Evolutionary conservation across 225 moss, liverwort and hornwort species (phyloP).

Genomic region (Marchantia polymorpha): DNA sequence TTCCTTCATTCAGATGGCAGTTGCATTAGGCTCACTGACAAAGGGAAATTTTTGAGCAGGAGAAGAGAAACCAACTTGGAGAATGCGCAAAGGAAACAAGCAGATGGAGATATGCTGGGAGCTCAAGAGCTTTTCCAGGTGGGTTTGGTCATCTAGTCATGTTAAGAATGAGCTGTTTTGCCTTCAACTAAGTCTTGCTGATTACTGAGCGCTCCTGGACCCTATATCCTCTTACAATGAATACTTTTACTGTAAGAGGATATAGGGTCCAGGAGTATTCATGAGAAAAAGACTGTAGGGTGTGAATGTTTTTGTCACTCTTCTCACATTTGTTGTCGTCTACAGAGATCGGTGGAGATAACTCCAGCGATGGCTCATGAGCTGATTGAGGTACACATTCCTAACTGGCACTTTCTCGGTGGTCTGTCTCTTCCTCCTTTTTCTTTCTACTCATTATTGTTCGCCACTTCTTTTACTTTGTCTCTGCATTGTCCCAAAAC

Average conservation of each 20-base stretch:
- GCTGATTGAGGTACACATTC: constrained; percentile 42
- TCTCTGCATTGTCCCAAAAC: too few relatives aligned
- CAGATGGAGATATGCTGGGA: constrained; percentile 37
- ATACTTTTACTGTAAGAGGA: background rate
- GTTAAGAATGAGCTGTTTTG: background rate
- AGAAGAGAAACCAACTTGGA: constrained; percentile 40
- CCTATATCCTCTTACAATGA: background rate
- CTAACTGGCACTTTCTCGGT: too few relatives aligned
- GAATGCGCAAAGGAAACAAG: constrained; percentile 37
- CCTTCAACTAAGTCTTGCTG: too few relatives aligned
- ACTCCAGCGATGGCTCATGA: constrained; percentile 54
- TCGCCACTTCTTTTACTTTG: background rate
- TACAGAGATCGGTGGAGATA: constrained; percentile 51
- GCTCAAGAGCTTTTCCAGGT: constrained; percentile 50
- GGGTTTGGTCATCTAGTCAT: background rate
- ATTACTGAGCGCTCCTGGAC: background rate
- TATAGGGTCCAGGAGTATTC: background rate
- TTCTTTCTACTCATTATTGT: background rate
- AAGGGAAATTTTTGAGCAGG: constrained; percentile 15
- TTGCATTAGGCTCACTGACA: background rate
- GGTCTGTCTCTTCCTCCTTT: background rate
- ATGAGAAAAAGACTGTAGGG: background rate
- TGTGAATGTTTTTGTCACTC: background rate
- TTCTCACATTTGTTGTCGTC: background rate
- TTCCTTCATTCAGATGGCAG: background rate